Evolutionary conservation across 176 grass and related monocot species (phyloP).

Genomic region (Carex myosuroides): DNA sequence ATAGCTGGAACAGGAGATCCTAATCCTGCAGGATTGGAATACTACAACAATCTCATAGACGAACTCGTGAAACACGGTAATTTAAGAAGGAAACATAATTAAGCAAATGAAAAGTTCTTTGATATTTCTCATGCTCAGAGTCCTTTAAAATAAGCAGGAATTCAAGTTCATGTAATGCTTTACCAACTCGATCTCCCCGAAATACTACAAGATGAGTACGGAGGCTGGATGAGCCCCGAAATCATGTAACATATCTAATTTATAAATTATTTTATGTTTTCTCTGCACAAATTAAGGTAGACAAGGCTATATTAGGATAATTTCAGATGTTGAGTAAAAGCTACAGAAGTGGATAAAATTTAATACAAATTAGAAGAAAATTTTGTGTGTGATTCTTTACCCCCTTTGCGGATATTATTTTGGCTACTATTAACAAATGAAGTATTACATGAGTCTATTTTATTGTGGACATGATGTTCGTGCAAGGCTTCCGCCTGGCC

Average conservation of each 20-base stretch:
- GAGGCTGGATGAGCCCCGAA: conserved; percentile 63
- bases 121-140: not conserved
- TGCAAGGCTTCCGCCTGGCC: not conserved
- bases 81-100: not conserved
- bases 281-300: not conserved
- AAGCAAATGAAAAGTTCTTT: not conserved
- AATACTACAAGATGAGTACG: conserved; percentile 73
- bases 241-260: conserved; percentile 52
- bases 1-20: conserved; percentile 61
- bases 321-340: not conserved
- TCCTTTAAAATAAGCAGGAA: conserved; percentile 33
- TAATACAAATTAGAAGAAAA: not conserved
- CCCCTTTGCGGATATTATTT: not conserved
- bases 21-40: conserved; percentile 59
- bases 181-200: conserved; percentile 78
- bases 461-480: not conserved
- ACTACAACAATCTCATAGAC: conserved; percentile 77
- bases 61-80: conserved; percentile 52
- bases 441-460: not conserved
- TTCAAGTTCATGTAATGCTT: conserved; percentile 60
- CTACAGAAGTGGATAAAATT: not conserved
- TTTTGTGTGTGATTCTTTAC: not conserved
- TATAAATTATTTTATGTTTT: not conserved
- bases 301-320: not conserved
- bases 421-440: not conserved